These are phyloP conservation scores for peach (Prunus persica) DNA, from an alignment of 306 rosid genomes.

Conservation along the genomic window Prunus_persica_NCBIv2 NC_034015.1:18438501-18439000, in stretches of 20 bases:
- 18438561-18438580: conserved; percentile 81
- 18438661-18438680: not conserved
- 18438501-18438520: conserved; percentile 65
- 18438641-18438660: conserved; percentile 7
- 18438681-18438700: not conserved
- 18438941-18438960: conserved; percentile 73
- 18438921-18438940: conserved; percentile 60
- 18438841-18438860: conserved; percentile 69
- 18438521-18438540: conserved; percentile 78
- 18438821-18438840: conserved; percentile 71
- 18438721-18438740: not conserved
- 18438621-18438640: conserved; percentile 16
- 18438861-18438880: conserved; percentile 62
- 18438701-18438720: not conserved
- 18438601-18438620: conserved; percentile 59
- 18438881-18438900: conserved; percentile 75
- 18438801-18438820: conserved; percentile 74
- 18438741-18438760: not conserved
- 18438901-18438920: conserved; percentile 90
- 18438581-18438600: conserved; percentile 89
- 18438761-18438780: not conserved
- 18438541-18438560: conserved; percentile 85
- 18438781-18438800: not conserved
- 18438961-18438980: conserved; percentile 58
- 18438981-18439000: conserved; percentile 78